phyloP scores from a whole-genome alignment of 192 early-diverging fungal genomes.

The Coemansia sp. region DNA sequence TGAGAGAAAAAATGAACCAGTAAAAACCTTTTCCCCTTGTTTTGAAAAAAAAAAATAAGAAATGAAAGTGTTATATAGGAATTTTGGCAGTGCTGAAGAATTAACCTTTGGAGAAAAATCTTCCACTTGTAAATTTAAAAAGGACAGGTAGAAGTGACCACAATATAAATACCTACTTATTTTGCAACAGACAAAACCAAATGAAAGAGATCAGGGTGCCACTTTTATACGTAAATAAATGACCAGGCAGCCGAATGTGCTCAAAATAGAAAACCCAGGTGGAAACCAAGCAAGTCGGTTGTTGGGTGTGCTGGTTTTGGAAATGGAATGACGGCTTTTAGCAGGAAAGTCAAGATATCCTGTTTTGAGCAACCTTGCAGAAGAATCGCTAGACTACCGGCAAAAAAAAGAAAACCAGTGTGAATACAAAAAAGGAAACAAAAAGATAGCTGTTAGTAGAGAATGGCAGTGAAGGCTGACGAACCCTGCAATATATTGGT shows the following conservation, averaged over 20 bases:
- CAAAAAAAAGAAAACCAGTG: slow-evolving; percentile 9
- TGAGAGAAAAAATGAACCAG: not conserved
- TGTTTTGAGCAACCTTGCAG: not conserved
- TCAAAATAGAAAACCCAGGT: not conserved
- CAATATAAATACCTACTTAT: no score
- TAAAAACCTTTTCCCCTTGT: not conserved
- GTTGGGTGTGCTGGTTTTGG: not conserved
- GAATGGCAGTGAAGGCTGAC: slow-evolving; percentile 8
- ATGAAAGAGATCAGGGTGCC: not conserved
- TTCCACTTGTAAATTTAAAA: not conserved
- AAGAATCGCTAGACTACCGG: not conserved
- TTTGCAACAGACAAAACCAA: no score
- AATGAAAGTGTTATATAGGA: not conserved
- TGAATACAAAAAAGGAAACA: slow-evolving; percentile 5
- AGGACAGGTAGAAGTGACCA: not conserved
- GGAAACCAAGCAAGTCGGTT: not conserved
- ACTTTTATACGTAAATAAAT: not conserved
- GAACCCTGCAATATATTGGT: slow-evolving; percentile 9
- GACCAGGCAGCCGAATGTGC: not conserved
- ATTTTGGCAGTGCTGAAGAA: not conserved
- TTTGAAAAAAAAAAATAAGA: not conserved
- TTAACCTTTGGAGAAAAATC: not conserved
- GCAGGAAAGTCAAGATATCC: not conserved
- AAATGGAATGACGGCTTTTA: not conserved
- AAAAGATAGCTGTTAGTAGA: not conserved